phyloP scores from a whole-genome alignment of 2,329 filamentous ascomycete species.

The Septoria petroselini region DNA sequence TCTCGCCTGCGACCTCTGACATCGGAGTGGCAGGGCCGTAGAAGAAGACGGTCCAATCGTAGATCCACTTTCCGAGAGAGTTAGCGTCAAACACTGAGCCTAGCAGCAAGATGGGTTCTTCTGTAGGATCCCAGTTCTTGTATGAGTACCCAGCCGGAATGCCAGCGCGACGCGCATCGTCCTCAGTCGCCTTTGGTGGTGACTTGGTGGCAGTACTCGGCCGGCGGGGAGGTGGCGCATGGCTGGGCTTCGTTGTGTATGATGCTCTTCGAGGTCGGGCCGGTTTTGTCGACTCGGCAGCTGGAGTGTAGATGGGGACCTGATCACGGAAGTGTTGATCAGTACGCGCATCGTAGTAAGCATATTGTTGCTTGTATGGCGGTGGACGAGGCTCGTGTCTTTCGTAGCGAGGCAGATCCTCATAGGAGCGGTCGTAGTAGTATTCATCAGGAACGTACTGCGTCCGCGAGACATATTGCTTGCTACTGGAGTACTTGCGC shows the following conservation, averaged over 20 bases:
- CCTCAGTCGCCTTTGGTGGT: slow-evolving; percentile 57
- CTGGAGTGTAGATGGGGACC: slow-evolving; percentile 46
- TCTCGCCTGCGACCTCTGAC: slow-evolving; percentile 84
- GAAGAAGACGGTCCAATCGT: slow-evolving; percentile 96
- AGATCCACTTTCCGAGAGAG: slow-evolving; percentile 98
- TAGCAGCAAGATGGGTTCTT: slow-evolving; percentile 88
- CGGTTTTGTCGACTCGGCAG: slow-evolving; percentile 38
- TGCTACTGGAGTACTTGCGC: slow-evolving; percentile 40
- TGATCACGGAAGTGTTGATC: slow-evolving; percentile 52
- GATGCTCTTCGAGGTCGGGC: slow-evolving; percentile 40
- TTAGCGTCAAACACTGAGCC: slow-evolving; percentile 97
- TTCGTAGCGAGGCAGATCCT: slow-evolving; percentile 42
- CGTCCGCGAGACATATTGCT: slow-evolving; percentile 52
- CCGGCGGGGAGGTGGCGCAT: slow-evolving; percentile 46
- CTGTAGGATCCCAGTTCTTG: slow-evolving; percentile 96
- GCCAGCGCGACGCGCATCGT: slow-evolving; percentile 60
- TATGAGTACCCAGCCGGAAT: slow-evolving; percentile 89
- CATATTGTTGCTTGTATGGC: slow-evolving; percentile 53
- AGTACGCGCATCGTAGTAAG: slow-evolving; percentile 49
- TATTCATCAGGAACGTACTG: slow-evolving; percentile 49
- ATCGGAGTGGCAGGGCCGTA: slow-evolving; percentile 79
- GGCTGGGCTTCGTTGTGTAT: slow-evolving; percentile 54
- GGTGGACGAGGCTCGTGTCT: slow-evolving; percentile 45
- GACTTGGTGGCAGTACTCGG: slow-evolving; percentile 41
- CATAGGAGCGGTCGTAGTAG: slow-evolving; percentile 53